These are phyloP conservation scores for Tardiomyces digboiensis DNA, from an alignment of 1,139 yeast species.

Conservation along the genomic window DNA sequence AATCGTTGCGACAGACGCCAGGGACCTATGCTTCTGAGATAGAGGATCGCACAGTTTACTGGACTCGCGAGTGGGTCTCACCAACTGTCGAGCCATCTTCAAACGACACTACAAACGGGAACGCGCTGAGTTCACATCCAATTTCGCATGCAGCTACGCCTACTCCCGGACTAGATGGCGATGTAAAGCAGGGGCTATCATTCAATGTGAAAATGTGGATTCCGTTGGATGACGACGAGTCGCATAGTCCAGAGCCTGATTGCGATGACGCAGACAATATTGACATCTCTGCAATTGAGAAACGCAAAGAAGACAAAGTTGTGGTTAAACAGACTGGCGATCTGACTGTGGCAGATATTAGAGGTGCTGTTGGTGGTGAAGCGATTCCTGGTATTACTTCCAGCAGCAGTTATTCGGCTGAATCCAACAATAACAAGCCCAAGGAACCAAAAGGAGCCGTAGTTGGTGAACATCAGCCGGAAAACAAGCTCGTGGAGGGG, in stretches of 20 bases:
- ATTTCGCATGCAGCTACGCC: slow-evolving; percentile 12
- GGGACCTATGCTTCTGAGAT: slow-evolving; percentile 16
- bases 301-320: slow-evolving; percentile 5
- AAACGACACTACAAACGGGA: background rate
- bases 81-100: slow-evolving; percentile 11
- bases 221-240: slow-evolving; percentile 19
- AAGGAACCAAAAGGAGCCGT: too few species aligned
- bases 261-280: slow-evolving; percentile 33
- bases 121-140: background rate
- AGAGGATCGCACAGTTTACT: slow-evolving; percentile 19
- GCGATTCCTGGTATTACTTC: slow-evolving; percentile 39
- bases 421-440: too few species aligned
- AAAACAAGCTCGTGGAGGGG: too few species aligned
- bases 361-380: slow-evolving; percentile 57
- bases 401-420: too few species aligned
- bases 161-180: slow-evolving; percentile 22
- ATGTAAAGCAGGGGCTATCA: slow-evolving; percentile 19
- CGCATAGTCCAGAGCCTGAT: slow-evolving; percentile 22
- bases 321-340: slow-evolving; percentile 20
- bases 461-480: too few species aligned
- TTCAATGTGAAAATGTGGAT: slow-evolving; percentile 40
- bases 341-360: slow-evolving; percentile 45
- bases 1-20: slow-evolving; percentile 13
- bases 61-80: slow-evolving; percentile 22
- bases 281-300: slow-evolving; percentile 21